Percentiles rank a stretch among this genome's conserved stretches.
Conservation (phyloP, 2,329 filamentous ascomycete species). For the Pseudocercospora ulei region DNA sequence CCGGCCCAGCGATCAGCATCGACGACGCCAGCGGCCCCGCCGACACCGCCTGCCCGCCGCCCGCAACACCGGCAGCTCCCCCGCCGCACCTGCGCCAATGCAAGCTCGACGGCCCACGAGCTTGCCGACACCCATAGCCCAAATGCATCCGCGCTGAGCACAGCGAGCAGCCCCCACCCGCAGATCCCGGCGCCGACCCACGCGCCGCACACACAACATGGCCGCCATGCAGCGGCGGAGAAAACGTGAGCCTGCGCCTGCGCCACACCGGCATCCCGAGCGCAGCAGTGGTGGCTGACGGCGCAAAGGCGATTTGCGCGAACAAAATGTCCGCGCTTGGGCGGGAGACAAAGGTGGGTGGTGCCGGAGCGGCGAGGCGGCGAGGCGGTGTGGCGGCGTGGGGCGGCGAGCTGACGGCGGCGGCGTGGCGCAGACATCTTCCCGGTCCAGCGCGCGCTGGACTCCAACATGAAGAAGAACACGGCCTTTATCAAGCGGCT, state of each 20-base stretch:
- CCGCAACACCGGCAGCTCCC: background rate
- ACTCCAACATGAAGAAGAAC: slow-evolving; percentile 95
- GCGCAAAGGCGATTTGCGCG: slow-evolving; percentile 69
- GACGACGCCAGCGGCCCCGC: background rate
- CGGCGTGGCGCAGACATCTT: slow-evolving; percentile 57
- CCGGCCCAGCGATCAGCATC: background rate
- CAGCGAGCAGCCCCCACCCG: slow-evolving; percentile 19
- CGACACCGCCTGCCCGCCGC: background rate
- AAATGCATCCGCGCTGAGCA: slow-evolving; percentile 34
- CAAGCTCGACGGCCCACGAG: slow-evolving; percentile 30
- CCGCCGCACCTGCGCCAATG: slow-evolving; percentile 28
- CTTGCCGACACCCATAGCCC: slow-evolving; percentile 26
- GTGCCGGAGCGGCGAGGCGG: slow-evolving; percentile 17
- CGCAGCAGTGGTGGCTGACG: slow-evolving; percentile 19
- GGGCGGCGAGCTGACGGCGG: slow-evolving; percentile 2
- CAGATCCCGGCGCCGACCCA: slow-evolving; percentile 21
- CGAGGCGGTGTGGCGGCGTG: background rate
- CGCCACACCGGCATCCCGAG: too few species aligned
- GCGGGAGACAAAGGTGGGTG: slow-evolving; percentile 68
- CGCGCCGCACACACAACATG: slow-evolving; percentile 23
- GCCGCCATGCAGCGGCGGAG: slow-evolving; percentile 43
- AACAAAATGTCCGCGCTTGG: slow-evolving; percentile 81
- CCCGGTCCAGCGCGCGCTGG: slow-evolving; percentile 65
- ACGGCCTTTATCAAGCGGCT: slow-evolving; percentile 96
- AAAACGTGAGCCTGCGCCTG: slow-evolving; percentile 42